These are phyloP conservation scores for Solanum sejunctum DNA, from an alignment of 257 asterid species.

Conservation along the genomic window DNA sequence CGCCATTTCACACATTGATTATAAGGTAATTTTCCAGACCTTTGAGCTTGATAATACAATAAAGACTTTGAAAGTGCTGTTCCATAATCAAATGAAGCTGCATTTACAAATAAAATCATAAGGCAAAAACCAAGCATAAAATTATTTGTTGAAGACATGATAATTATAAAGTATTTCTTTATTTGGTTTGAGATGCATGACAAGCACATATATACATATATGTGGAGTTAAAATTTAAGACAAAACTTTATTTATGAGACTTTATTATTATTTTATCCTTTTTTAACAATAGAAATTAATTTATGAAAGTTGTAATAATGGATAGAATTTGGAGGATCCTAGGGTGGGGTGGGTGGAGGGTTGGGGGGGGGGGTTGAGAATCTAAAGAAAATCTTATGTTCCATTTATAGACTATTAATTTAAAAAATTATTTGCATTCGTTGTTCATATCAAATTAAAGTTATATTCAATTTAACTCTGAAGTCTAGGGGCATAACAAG, in stretches of 20 bases:
- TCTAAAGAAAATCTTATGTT: neutral
- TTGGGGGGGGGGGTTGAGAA: neutral
- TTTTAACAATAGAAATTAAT: neutral
- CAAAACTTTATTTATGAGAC: neutral
- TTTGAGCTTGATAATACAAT: conserved; percentile 60
- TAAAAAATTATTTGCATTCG: neutral
- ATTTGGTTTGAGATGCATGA: neutral
- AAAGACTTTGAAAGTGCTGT: conserved; percentile 42
- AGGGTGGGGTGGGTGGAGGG: too few species aligned
- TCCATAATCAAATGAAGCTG: conserved; percentile 31
- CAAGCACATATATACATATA: neutral
- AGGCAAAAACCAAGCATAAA: conserved; percentile 8
- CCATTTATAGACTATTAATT: too few species aligned
- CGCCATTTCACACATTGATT: conserved; percentile 47
- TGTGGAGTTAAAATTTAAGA: neutral
- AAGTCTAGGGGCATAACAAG: neutral
- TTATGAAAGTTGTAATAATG: neutral
- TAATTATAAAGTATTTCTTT: neutral
- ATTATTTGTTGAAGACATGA: neutral
- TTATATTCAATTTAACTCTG: neutral
- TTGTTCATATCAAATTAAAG: neutral
- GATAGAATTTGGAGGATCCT: neutral
- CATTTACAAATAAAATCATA: conserved; percentile 10
- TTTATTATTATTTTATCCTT: neutral
- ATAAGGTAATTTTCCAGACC: conserved; percentile 50